Evolutionary conservation across 495 filamentous ascomycete genomes (phyloP).

Genomic region (Parmelia sp.): DNA sequence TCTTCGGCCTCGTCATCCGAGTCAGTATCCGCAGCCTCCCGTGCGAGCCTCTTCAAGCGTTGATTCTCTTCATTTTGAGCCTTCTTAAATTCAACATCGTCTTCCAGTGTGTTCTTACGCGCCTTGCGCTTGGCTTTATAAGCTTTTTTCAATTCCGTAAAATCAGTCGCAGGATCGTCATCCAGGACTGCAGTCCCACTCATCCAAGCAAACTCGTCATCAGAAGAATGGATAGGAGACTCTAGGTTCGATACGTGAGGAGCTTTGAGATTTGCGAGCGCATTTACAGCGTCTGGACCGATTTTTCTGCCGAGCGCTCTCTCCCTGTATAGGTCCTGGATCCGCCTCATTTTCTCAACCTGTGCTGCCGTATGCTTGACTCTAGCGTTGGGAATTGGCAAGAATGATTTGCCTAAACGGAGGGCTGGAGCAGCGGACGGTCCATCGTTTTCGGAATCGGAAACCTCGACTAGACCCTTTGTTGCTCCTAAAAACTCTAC

Average conservation of each 20-base stretch:
- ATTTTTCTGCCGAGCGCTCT: background rate
- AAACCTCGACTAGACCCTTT: conserved; percentile 4
- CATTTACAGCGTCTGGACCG: background rate
- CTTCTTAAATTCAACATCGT: conserved; percentile 21
- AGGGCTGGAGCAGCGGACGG: background rate
- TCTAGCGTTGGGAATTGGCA: background rate
- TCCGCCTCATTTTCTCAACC: background rate
- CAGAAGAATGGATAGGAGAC: background rate
- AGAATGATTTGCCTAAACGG: background rate
- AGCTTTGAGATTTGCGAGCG: background rate
- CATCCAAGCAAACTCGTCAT: conserved; percentile 13
- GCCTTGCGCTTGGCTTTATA: conserved; percentile 16
- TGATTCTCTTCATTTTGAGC: conserved; percentile 19
- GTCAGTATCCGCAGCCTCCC: background rate
- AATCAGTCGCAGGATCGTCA: background rate
- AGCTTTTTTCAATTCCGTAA: conserved; percentile 1
- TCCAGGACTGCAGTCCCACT: background rate
- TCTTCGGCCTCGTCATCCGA: background rate
- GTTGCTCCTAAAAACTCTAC: background rate
- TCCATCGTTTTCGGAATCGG: background rate
- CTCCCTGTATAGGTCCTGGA: background rate
- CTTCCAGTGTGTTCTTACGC: conserved; percentile 10
- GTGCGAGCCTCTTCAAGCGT: conserved; percentile 7
- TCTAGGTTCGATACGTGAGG: no score
- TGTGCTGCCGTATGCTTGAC: background rate